Evolutionary conservation across 352 stramenopile genomes (phyloP), one percentile per base, ranked within the genome.

Genomic region (Phytopythium mirpurense): DNA sequence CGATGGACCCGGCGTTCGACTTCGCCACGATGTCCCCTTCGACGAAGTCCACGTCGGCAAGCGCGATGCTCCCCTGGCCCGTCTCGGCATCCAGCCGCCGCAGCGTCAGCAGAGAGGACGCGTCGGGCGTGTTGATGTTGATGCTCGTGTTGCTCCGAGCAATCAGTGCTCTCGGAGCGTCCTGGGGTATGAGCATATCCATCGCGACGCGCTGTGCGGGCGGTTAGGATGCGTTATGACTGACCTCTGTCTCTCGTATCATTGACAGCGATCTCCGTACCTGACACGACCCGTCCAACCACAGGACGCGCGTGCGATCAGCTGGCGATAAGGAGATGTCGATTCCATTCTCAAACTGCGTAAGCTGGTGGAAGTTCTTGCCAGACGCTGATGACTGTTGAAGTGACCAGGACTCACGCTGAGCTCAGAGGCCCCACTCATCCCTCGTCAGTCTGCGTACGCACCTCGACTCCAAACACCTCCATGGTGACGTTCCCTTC

Each of bases 271-370:
- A 27, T 5, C 11, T 21, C 1, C 35, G 23, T 48, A 87, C 79
- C 68, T 90, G 81, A 21, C 78, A 91, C 3, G 78, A 88, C 1
- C 63, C 72, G 19, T 88, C 81, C 3, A 91, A 48, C 76, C 81
- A 87, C 24, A 89, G 43, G 35, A 91, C 86, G 7, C 56, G 72
- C 23, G 66, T 78, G 36, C 62, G 55, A 38, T 65, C 61, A 18
- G 73, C 52, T 3, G 80, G 67, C n/a, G 57, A 44, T 4, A 65
- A 37, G 14, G 54, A 49, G 42, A 83, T 49, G 12, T 27, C 60
- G 16, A 84, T 19, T 2, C 57, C 67, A 5, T 38, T 44, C 24
- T 69, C 70, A 14, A 49, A 55, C 27, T 66, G 34, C 4, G 47
- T 54, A 38, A 65, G 75, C 18, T 57, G 21, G 51, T 73, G 82